Conservation (phyloP, 78 protist genomes). For the Goniomonas avonlea region DNA sequence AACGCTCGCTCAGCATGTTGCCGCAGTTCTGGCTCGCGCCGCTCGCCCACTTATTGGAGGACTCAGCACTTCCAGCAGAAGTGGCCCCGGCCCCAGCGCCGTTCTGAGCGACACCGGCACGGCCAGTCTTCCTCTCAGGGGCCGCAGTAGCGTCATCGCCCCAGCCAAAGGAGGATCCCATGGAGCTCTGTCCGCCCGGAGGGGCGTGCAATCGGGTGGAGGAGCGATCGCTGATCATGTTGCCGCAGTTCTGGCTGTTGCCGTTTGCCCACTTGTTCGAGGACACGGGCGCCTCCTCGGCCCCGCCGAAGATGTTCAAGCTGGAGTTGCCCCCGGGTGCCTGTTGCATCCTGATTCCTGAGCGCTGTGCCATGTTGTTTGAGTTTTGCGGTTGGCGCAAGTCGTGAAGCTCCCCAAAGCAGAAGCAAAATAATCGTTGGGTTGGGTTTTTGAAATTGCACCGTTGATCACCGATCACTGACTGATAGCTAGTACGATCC, state of each 20-base stretch:
- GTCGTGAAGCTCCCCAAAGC: too few relatives aligned
- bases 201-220: slow-evolving; percentile 40
- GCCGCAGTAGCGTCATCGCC: too few relatives aligned
- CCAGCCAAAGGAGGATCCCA: slow-evolving; percentile 21
- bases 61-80: too few relatives aligned
- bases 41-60: slow-evolving; percentile 16
- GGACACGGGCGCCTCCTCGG: neutral
- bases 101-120: too few relatives aligned
- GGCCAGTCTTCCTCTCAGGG: too few relatives aligned
- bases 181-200: slow-evolving; percentile 29
- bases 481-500: too few relatives aligned
- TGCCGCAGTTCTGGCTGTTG: slow-evolving; percentile 24
- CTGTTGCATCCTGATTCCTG: neutral
- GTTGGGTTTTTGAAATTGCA: too few relatives aligned
- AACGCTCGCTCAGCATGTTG: slow-evolving; percentile 12
- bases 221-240: slow-evolving; percentile 19
- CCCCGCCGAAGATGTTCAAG: slow-evolving; percentile 4
- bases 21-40: slow-evolving; percentile 11
- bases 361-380: too few relatives aligned
- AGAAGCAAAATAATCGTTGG: too few relatives aligned
- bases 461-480: too few relatives aligned
- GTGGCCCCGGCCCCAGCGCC: too few relatives aligned
- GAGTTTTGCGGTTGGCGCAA: too few relatives aligned
- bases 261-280: slow-evolving; percentile 13
- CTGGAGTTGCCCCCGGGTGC: slow-evolving; percentile 20